These are phyloP conservation scores for Yamadazyma nakazawae DNA, from an alignment of 805 yeast genomes.

Conservation along the genomic window DNA sequence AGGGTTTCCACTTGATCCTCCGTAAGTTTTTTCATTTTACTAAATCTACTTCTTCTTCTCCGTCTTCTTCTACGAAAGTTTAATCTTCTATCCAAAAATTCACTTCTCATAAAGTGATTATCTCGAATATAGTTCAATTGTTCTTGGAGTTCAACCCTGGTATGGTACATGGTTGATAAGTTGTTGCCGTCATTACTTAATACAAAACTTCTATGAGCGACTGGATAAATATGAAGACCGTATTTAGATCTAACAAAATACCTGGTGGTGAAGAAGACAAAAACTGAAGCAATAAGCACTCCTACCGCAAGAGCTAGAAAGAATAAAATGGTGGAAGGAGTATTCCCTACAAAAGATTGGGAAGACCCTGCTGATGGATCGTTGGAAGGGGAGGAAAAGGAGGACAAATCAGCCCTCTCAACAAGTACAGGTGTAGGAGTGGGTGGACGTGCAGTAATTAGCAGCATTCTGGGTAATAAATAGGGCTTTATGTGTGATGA, in stretches of 20 bases:
- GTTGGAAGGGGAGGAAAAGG: neutral
- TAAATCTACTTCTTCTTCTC: constrained; percentile 37
- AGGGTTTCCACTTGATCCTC: constrained; percentile 56
- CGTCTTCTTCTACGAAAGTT: constrained; percentile 34
- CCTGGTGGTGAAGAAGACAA: constrained; percentile 57
- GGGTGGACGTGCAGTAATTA: neutral
- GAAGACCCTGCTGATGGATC: constrained; percentile 1
- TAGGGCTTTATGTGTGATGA: too few species aligned
- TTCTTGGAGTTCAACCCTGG: constrained; percentile 28
- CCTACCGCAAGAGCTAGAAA: constrained; percentile 64
- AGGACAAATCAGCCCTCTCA: neutral
- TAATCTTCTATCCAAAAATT: constrained; percentile 25
- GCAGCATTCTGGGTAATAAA: too few species aligned
- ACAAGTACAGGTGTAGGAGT: neutral
- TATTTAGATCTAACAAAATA: constrained; percentile 55
- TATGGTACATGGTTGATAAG: constrained; percentile 6
- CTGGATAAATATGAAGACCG: constrained; percentile 49
- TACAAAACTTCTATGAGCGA: constrained; percentile 25
- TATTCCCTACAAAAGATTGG: constrained; percentile 38
- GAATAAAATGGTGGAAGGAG: constrained; percentile 62
- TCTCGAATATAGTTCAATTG: constrained; percentile 34
- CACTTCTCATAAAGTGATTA: constrained; percentile 30
- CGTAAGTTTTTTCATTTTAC: constrained; percentile 50
- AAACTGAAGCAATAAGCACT: constrained; percentile 51
- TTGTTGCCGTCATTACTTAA: constrained; percentile 6